Evolutionary conservation across 2,329 filamentous ascomycete species (phyloP).

Genomic region (Ampelomyces quisqualis): DNA sequence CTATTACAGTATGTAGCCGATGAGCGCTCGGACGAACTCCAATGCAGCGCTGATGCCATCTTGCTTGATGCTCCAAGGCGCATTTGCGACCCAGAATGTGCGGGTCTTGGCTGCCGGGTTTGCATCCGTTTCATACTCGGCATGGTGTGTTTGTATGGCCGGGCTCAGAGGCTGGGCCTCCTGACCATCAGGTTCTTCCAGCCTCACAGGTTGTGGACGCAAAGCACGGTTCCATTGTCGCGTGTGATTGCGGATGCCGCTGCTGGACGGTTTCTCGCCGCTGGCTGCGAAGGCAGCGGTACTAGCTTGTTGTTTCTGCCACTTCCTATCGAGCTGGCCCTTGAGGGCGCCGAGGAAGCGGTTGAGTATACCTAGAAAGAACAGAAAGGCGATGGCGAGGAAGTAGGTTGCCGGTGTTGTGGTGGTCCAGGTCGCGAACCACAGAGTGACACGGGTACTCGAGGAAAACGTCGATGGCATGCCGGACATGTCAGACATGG

Average conservation of each 20-base stretch:
- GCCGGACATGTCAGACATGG: conserved; percentile 14
- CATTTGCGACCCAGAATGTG: conserved; percentile 22
- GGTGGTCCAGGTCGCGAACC: conserved; percentile 33
- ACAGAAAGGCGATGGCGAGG: conserved; percentile 30
- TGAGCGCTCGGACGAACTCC: conserved; percentile 28
- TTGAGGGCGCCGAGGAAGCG: conserved; percentile 35
- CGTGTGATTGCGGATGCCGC: conserved; percentile 6
- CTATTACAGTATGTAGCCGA: conserved; percentile 34
- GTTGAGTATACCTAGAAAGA: conserved; percentile 29
- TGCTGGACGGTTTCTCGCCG: conserved; percentile 2
- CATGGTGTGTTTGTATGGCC: background rate
- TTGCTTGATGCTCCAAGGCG: conserved; percentile 21
- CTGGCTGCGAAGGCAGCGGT: background rate
- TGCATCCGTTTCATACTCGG: conserved; percentile 1
- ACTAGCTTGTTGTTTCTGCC: conserved; percentile 9
- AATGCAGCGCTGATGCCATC: conserved; percentile 23
- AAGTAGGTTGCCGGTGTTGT: conserved; percentile 27
- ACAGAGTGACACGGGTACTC: conserved; percentile 31
- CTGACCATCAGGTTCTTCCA: conserved; percentile 13
- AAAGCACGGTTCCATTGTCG: conserved; percentile 18
- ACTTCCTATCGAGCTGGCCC: conserved; percentile 26
- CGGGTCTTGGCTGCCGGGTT: background rate
- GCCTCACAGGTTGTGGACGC: conserved; percentile 6
- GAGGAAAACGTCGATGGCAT: conserved; percentile 34
- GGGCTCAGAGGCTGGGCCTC: conserved; percentile 25